A percentile compares a stretch with the other conserved stretches of the same genome.
These are phyloP conservation scores for Globisporangium parvum DNA, from an alignment of 352 stramenopile genomes.

Conservation along the genomic window DNA sequence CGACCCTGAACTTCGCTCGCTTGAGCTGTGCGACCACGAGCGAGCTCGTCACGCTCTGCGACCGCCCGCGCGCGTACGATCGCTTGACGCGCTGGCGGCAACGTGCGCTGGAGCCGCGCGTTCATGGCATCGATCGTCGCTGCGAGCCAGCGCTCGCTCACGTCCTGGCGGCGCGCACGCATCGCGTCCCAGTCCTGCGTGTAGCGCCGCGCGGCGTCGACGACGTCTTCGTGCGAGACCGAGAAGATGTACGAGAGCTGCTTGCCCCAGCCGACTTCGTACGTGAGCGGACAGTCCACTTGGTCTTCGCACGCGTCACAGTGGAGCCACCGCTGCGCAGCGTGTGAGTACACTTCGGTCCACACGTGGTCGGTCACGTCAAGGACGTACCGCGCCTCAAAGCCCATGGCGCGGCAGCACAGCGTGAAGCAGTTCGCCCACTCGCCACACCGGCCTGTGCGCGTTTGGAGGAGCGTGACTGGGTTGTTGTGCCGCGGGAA, in stretches of 20 bases:
- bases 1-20: conserved; percentile 55
- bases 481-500: conserved; percentile 91
- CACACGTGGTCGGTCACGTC: conserved; percentile 96
- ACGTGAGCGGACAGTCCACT: conserved; percentile 90
- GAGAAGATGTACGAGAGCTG: conserved; percentile 91
- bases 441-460: conserved; percentile 86
- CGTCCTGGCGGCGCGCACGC: conserved; percentile 48
- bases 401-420: conserved; percentile 84
- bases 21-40: conserved; percentile 21
- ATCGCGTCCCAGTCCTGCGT: conserved; percentile 67
- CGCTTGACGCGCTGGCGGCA: conserved; percentile 24
- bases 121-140: conserved; percentile 56
- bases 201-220: conserved; percentile 86
- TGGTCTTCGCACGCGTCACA: conserved; percentile 93
- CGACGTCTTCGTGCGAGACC: conserved; percentile 81
- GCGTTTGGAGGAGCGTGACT: conserved; percentile 78
- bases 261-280: conserved; percentile 95
- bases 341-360: conserved; percentile 88
- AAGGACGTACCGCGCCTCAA: conserved; percentile 89
- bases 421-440: conserved; percentile 94
- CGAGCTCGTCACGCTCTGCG: conserved; percentile 46
- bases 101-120: conserved; percentile 17
- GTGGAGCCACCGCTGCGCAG: conserved; percentile 88
- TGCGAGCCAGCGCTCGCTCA: conserved; percentile 59
- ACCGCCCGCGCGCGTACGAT: conserved; percentile 30